Conservation (phyloP, 2,329 filamentous ascomycete species). For the Fusarium nisikadoi region DNA sequence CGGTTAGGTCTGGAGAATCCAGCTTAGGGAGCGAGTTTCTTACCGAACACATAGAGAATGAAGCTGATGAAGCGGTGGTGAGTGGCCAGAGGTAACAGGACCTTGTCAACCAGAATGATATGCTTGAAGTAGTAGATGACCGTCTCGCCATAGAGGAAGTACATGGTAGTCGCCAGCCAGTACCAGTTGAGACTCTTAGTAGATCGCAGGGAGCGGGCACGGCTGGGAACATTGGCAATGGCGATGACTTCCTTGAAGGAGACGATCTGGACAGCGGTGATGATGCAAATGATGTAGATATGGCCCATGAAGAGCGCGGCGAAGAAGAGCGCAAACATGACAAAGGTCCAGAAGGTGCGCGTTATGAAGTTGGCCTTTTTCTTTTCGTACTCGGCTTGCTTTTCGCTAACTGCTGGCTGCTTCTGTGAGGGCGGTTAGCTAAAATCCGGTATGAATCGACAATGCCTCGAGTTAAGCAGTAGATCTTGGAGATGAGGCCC, state of each 20-base stretch:
- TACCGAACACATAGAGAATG: conserved; percentile 96
- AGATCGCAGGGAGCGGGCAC: conserved; percentile 88
- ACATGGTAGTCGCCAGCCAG: conserved; percentile 98
- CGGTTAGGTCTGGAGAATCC: conserved; percentile 30
- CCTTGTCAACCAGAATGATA: conserved; percentile 92
- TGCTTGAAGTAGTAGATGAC: conserved; percentile 99
- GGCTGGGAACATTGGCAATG: conserved; percentile 93
- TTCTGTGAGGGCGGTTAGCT: conserved; percentile 51
- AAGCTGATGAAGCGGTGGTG: conserved; percentile 99
- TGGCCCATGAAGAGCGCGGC: conserved; percentile 92
- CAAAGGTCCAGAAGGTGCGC: conserved; percentile 95
- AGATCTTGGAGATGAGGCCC: not conserved
- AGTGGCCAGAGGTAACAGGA: conserved; percentile 91
- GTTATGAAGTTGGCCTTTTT: conserved; percentile 99
- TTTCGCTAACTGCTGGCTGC: conserved; percentile 53
- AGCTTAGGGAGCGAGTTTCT: conserved; percentile 41
- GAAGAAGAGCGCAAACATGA: conserved; percentile 97
- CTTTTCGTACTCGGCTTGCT: conserved; percentile 85
- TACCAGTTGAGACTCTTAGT: conserved; percentile 99
- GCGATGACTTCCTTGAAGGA: conserved; percentile 99
- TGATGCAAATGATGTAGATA: conserved; percentile 94
- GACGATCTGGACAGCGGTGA: conserved; percentile 93
- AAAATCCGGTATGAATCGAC: not conserved
- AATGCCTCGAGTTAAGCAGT: not conserved
- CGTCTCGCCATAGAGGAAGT: conserved; percentile 97